A percentile compares a stretch with the other conserved stretches of the same genome.
phyloP scores from a whole-genome alignment of 192 early-diverging fungal species.

The Entomortierella parvispora region DNA sequence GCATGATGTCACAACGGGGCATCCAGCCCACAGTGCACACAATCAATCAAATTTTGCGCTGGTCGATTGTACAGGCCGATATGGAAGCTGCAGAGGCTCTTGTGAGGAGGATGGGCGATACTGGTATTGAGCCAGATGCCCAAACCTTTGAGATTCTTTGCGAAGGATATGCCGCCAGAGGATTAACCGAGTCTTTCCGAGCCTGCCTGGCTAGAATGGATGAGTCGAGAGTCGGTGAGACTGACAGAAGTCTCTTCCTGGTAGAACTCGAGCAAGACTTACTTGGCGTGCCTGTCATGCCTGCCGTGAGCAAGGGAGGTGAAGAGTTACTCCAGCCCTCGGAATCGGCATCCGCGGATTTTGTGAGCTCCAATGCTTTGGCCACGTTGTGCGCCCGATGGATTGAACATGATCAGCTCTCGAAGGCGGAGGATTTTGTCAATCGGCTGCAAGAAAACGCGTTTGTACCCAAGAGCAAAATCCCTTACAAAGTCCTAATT shows the following conservation, averaged over 20 bases:
- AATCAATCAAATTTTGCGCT: constrained; percentile 25
- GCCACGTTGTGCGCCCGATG: constrained; percentile 20
- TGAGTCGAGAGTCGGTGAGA: constrained; percentile 1
- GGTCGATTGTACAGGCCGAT: constrained; percentile 23
- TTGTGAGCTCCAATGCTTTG: neutral
- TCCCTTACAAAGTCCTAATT: constrained; percentile 30
- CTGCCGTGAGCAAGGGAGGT: neutral
- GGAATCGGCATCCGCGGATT: neutral
- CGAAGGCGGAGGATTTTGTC: constrained; percentile 25
- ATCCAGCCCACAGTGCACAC: constrained; percentile 24
- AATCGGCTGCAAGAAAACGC: constrained; percentile 3
- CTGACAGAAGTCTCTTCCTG: neutral
- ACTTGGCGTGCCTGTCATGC: constrained; percentile 3
- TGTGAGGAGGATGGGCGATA: constrained; percentile 13
- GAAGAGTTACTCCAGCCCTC: neutral
- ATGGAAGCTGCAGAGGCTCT: constrained; percentile 30
- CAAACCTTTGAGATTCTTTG: constrained; percentile 36
- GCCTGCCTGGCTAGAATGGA: constrained; percentile 31
- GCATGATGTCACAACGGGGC: constrained; percentile 8
- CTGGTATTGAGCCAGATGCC: constrained; percentile 19
- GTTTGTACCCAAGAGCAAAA: constrained; percentile 5
- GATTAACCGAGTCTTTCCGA: constrained; percentile 7
- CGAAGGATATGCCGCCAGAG: constrained; percentile 28
- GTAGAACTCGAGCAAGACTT: neutral
- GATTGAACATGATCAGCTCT: constrained; percentile 27